Evolutionary conservation across 2,329 filamentous ascomycete species (phyloP).

Genomic region (Talaromyces rugulosus): DNA sequence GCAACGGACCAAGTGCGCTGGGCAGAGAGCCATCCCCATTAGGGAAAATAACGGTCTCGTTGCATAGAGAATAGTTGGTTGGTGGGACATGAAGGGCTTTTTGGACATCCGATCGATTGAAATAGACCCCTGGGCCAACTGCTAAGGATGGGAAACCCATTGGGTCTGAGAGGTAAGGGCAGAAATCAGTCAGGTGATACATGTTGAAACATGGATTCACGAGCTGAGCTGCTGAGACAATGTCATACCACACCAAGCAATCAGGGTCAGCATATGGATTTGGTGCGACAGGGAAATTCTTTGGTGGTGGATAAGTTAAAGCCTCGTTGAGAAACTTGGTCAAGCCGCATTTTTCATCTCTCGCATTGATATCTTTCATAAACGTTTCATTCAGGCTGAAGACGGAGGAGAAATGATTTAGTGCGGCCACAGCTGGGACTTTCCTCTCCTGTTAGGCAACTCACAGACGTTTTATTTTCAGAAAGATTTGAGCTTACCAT

Average conservation of each 20-base stretch:
- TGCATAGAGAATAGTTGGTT: conserved; percentile 27
- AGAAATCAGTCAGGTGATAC: conserved; percentile 69
- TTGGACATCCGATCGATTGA: conserved; percentile 68
- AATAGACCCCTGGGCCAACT: conserved; percentile 60
- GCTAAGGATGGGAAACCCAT: conserved; percentile 61
- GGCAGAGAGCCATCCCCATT: conserved; percentile 46
- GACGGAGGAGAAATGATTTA: conserved; percentile 37
- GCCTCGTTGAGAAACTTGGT: conserved; percentile 43
- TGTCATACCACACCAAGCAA: conserved; percentile 57
- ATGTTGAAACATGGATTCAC: conserved; percentile 76
- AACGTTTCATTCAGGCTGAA: conserved; percentile 44
- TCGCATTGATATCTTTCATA: conserved; percentile 34
- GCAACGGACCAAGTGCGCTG: conserved; percentile 44
- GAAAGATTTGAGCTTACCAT: conserved; percentile 30
- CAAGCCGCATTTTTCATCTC: conserved; percentile 45
- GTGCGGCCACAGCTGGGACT: conserved; percentile 38
- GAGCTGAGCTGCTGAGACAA: conserved; percentile 50
- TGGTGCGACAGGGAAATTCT: conserved; percentile 43
- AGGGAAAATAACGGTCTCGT: conserved; percentile 34
- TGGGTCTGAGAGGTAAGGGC: conserved; percentile 65
- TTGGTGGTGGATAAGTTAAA: conserved; percentile 60
- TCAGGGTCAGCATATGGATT: conserved; percentile 22
- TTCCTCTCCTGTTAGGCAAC: not conserved
- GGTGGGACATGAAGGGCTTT: conserved; percentile 58
- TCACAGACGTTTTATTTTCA: not conserved